phyloP scores from a whole-genome alignment of 106 monocot genomes.

The Triglochin maritima region DNA sequence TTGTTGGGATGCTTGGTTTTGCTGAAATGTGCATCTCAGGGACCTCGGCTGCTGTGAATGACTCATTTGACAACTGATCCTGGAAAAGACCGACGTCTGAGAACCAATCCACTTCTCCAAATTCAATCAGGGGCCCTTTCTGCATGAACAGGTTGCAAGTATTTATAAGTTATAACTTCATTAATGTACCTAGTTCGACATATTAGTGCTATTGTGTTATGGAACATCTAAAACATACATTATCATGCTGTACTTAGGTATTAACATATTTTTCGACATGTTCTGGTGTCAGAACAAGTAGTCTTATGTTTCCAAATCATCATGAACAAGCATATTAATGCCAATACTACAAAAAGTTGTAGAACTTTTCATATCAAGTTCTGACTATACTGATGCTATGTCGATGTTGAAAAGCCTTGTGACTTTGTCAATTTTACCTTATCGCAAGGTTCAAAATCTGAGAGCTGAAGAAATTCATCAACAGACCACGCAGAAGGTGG shows the following conservation, averaged over 20 bases:
- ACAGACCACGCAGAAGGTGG: constrained; percentile 52
- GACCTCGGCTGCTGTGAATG: constrained; percentile 33
- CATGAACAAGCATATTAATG: too few species aligned
- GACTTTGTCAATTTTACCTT: constrained; percentile 31
- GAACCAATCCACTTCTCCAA: constrained; percentile 80
- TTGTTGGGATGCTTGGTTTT: constrained; percentile 2
- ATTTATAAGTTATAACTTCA: neutral
- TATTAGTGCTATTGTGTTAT: neutral
- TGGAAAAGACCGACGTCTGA: constrained; percentile 48
- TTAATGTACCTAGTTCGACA: neutral
- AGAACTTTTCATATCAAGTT: too few species aligned
- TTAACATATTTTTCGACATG: too few species aligned
- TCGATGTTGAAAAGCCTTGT: too few species aligned
- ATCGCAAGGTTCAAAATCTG: constrained; percentile 59
- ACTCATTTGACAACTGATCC: constrained; percentile 16
- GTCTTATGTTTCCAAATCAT: too few species aligned
- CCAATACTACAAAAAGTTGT: too few species aligned
- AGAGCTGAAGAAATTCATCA: constrained; percentile 83
- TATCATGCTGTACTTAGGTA: too few species aligned
- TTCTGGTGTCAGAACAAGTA: too few species aligned
- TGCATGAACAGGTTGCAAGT: constrained; percentile 4
- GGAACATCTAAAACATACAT: too few species aligned
- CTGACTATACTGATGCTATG: too few species aligned
- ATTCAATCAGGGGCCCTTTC: constrained; percentile 39
- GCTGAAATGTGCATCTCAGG: constrained; percentile 44